Evolutionary conservation across 2,329 filamentous ascomycete genomes (phyloP).

Genomic region (Ceratocystis variospora): DNA sequence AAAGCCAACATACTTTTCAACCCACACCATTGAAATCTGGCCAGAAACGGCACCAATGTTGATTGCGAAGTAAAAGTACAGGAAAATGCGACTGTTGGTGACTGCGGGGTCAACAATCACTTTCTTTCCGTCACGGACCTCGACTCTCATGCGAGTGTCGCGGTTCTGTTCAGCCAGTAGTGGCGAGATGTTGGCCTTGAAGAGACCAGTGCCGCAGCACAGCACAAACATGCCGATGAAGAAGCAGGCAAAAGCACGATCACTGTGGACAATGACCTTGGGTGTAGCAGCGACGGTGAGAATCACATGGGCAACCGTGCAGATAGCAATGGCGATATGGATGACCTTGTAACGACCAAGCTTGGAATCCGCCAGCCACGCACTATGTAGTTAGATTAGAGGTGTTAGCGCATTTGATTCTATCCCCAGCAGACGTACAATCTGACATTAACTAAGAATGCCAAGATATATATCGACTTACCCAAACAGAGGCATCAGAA

Average conservation of each 20-base stretch:
- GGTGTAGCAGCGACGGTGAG: conserved; percentile 53
- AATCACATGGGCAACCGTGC: conserved; percentile 52
- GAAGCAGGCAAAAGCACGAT: conserved; percentile 49
- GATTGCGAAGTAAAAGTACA: conserved; percentile 46
- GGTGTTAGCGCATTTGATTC: not conserved
- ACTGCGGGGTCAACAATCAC: conserved; percentile 58
- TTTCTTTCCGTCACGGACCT: conserved; percentile 45
- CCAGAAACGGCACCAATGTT: conserved; percentile 50
- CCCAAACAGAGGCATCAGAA: conserved; percentile 45
- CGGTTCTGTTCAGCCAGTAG: conserved; percentile 58
- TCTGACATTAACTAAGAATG: not conserved
- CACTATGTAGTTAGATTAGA: conserved; percentile 24
- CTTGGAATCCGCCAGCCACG: conserved; percentile 52
- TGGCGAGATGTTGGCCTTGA: conserved; percentile 68
- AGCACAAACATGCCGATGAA: conserved; percentile 48
- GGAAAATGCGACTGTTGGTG: conserved; percentile 54
- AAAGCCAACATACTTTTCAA: conserved; percentile 64
- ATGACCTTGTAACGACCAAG: conserved; percentile 62
- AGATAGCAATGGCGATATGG: conserved; percentile 50
- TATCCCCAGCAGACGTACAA: not conserved
- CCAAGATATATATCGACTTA: conserved; percentile 22
- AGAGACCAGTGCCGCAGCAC: conserved; percentile 58
- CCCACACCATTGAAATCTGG: conserved; percentile 55
- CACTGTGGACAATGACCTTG: conserved; percentile 42
- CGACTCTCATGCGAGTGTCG: conserved; percentile 43